Evolutionary conservation across 192 early-diverging fungal species (phyloP), one percentile per base, ranked within the genome.

Genomic region (Funneliformis geosporum): DNA sequence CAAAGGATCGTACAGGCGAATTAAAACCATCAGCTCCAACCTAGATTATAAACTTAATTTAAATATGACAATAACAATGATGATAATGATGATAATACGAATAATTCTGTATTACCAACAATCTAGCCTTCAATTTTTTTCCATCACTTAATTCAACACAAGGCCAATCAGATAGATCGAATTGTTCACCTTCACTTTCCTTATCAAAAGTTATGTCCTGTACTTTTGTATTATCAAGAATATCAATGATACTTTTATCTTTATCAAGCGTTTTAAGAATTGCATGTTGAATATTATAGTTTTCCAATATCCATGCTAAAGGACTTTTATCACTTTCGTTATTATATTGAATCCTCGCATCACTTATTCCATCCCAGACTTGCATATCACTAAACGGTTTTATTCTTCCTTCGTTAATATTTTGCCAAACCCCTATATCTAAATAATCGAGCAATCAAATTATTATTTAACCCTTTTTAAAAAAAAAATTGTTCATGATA

Each of bases 231-330:
- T 84, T 84, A 76, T 96, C 93, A 79, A 93, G 83, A 16, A 97
- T 82, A 25, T 91, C 86, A 23, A 97, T 75, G 16, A 84, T 80
- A 16, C 87, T 86, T 25, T 73, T 46, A 6, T 70, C 78, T 39
- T 83, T 79, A 11, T 86, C 46, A 11, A 92, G 66, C n/a, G 85
- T 81, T 44, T 82, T 79, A 16, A 93, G 88, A 9, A 96, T 80
- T 1, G 90, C 94, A 25, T 87, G 80, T 71, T 95, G 94, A 38
- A 98, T 83, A 84, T 93, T 90, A 72, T 90, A 81, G 78, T 96
- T 99, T 82, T 99, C 96, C 23, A 96, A 87, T 86, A 99, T 97
- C 77, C 86, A 94, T 8, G 95, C 96, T 46, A 96, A 88, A 64
- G 90, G 62, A 74, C 78, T 28, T 64, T 75, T 21, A 28, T 72